Evolutionary conservation across 2,329 filamentous ascomycete species (phyloP), one percentile per base, ranked within the genome.

Genomic region (Arthrobotrys megalospora): DNA sequence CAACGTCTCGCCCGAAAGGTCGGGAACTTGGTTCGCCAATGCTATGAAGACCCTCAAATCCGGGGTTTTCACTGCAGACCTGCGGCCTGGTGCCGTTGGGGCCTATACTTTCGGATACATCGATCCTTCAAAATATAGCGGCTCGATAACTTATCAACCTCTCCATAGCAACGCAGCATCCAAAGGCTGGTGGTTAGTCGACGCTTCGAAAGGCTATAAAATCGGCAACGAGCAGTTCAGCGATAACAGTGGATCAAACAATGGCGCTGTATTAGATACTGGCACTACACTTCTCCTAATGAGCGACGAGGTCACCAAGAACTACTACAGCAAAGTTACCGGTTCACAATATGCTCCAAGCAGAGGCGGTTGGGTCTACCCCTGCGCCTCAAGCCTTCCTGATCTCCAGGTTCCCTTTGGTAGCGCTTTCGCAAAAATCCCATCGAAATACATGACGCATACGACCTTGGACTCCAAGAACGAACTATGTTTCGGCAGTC

Each of bases 21-120:
- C 92, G 80, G 90, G 90, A 84, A 93, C 91, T 11, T 93, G 93
- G 84, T 92, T 93, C 83, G 90, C 92, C 82, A 93, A 92, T 83
- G 85, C 92, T 80, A 88, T 88, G 83, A 80, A 83, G 14, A 84
- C 85, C 16, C 88, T 93, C 28, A 87, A 88, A 38, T 84, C 88
- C 83, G 91, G 91, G 0, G 85, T 94, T 53, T 92, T 94, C 84
- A 92, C 91, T 0, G 91, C 90, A 28, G 88, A 91, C 78, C 86
- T 95, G 48, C 88, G 89, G 82, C 87, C 88, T 80, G 86, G 87
- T 76, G 86, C 86, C 12, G 85, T 86, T 1, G 92, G 92, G 60
- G 87, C 88, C 36, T 94, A 93, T 84, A 90, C 93, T 82, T 94
- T 94, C 81, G 92, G 92, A 78, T 87, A 84, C 81, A 90, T 94